phyloP scores from a whole-genome alignment of 305 asterid genomes.

The Salvia sclarea region DNA sequence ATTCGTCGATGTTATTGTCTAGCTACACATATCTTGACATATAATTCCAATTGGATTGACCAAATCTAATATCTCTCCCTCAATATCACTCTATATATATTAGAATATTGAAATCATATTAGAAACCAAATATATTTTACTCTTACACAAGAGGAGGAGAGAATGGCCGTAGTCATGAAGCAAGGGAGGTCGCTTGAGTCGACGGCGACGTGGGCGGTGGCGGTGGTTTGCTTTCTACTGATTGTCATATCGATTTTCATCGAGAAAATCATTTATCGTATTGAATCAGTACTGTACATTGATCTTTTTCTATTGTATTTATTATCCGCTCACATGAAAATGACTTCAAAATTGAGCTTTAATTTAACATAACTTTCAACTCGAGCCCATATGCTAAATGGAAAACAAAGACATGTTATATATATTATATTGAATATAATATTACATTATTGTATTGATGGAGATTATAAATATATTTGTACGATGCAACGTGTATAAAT shows the following conservation, averaged over 20 bases:
- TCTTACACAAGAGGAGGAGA: neutral
- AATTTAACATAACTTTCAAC: too few species aligned
- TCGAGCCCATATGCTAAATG: too few species aligned
- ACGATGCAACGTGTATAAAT: too few species aligned
- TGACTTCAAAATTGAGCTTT: too few species aligned
- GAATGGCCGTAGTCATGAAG: neutral
- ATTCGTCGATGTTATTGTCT: neutral
- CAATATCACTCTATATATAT: neutral
- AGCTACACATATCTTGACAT: neutral
- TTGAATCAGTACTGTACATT: neutral
- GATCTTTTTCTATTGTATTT: too few species aligned
- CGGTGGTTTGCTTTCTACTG: constrained; percentile 16
- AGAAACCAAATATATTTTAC: neutral
- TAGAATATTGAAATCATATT: neutral
- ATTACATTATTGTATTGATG: too few species aligned
- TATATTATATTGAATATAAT: too few species aligned
- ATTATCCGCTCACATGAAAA: too few species aligned
- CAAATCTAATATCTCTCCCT: neutral
- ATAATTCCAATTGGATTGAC: neutral
- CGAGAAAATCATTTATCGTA: neutral
- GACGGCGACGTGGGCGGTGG: constrained; percentile 23
- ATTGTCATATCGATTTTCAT: constrained; percentile 9
- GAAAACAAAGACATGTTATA: too few species aligned
- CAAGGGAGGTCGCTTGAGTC: constrained; percentile 8
- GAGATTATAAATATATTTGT: too few species aligned